Evolutionary conservation across 2,329 filamentous ascomycete species (phyloP).

Genomic region (Cladophialophora yegresii): DNA sequence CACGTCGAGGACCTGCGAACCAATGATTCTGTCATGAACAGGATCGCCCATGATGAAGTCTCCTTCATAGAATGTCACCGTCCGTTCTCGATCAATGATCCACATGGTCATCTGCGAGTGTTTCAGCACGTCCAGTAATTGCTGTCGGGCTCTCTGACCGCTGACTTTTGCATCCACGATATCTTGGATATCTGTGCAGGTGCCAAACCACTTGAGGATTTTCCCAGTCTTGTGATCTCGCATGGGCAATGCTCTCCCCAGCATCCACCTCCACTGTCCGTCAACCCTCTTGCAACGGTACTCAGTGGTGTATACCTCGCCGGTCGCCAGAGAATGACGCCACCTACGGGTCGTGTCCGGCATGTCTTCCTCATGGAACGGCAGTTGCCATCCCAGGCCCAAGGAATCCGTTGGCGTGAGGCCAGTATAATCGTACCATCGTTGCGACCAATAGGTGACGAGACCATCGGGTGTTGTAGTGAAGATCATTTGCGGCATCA

Average conservation of each 20-base stretch:
- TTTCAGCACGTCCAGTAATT: constrained; percentile 71
- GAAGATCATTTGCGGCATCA: constrained; percentile 72
- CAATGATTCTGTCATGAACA: constrained; percentile 26
- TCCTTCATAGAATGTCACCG: constrained; percentile 70
- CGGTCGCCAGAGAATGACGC: constrained; percentile 65
- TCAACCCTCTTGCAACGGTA: constrained; percentile 68
- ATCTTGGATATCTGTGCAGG: constrained; percentile 77
- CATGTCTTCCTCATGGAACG: constrained; percentile 72
- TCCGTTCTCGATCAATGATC: constrained; percentile 64
- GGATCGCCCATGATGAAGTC: constrained; percentile 35
- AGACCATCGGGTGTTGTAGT: constrained; percentile 66
- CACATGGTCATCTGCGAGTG: constrained; percentile 77
- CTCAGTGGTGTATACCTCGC: constrained; percentile 68
- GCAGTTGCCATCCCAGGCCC: constrained; percentile 62
- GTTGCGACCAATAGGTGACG: constrained; percentile 52
- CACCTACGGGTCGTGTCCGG: constrained; percentile 58
- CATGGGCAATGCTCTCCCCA: constrained; percentile 70
- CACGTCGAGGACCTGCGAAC: constrained; percentile 41
- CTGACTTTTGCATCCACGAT: constrained; percentile 67
- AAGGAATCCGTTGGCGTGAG: constrained; percentile 63
- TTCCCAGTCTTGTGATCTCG: constrained; percentile 64
- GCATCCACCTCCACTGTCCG: constrained; percentile 76
- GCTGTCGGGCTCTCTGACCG: constrained; percentile 67
- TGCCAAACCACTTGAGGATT: constrained; percentile 79
- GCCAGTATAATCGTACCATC: constrained; percentile 81